These are phyloP conservation scores for Pinus taeda DNA, from an alignment of 75 land plant genomes.

Conservation along the genomic window DNA sequence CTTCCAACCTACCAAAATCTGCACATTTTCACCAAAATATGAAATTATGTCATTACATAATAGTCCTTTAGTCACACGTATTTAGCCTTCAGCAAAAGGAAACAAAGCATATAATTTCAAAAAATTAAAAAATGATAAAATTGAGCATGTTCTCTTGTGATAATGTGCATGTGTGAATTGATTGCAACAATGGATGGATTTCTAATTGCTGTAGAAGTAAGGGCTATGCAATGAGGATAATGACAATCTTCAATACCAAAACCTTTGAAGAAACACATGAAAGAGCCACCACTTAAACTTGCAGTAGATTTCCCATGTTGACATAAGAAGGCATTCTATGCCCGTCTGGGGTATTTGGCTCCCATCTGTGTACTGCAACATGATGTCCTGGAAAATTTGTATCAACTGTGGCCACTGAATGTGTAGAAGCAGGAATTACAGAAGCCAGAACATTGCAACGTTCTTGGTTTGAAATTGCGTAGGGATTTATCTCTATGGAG, in stretches of 20 bases:
- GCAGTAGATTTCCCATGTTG: conserved; percentile 74
- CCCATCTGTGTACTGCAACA: conserved; percentile 93
- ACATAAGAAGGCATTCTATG: conserved; percentile 87
- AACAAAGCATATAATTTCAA: too few relatives aligned
- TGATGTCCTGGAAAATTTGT: conserved; percentile 70
- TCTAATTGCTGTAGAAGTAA: conserved; percentile 60
- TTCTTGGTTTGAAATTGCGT: conserved; percentile 66
- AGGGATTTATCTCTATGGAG: conserved; percentile 66
- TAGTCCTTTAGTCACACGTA: too few relatives aligned
- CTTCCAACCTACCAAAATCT: too few relatives aligned
- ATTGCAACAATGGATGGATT: conserved; percentile 67
- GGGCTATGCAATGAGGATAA: conserved; percentile 73
- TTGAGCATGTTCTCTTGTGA: conserved; percentile 41
- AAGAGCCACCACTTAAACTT: conserved; percentile 60
- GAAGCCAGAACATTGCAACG: conserved; percentile 93
- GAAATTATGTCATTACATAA: too few relatives aligned
- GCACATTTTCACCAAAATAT: too few relatives aligned
- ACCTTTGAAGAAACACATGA: conserved; percentile 83
- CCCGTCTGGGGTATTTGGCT: conserved; percentile 97
- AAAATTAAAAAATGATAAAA: too few relatives aligned
- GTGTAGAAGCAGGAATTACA: conserved; percentile 73
- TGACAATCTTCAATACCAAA: conserved; percentile 54
- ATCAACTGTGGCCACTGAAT: conserved; percentile 70
- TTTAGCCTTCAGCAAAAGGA: too few relatives aligned
- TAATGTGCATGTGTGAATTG: conserved; percentile 57